phyloP scores from a whole-genome alignment of 2,329 filamentous ascomycete genomes.

The Pyrenophora teres region DNA sequence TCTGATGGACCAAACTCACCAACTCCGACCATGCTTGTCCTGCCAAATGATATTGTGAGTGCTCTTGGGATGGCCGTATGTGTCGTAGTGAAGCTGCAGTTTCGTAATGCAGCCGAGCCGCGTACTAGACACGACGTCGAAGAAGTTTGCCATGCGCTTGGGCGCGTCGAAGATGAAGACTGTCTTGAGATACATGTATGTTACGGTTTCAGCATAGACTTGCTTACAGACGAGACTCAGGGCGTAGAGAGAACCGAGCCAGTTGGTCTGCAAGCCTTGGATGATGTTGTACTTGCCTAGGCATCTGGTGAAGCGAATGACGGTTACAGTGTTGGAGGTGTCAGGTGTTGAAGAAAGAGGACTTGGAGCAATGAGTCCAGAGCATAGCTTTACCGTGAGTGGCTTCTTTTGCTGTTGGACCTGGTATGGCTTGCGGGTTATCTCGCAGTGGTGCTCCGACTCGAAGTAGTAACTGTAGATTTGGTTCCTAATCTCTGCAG shows the following conservation, averaged over 20 bases:
- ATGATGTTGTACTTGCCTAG: conserved; percentile 25
- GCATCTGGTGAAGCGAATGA: conserved; percentile 23
- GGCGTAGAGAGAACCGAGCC: conserved; percentile 35
- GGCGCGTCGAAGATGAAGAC: conserved; percentile 39
- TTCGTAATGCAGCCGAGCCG: conserved; percentile 31
- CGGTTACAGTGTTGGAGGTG: neutral
- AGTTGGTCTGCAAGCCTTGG: conserved; percentile 30
- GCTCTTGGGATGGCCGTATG: conserved; percentile 30
- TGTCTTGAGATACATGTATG: conserved; percentile 36
- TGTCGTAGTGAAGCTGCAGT: conserved; percentile 37
- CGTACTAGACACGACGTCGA: conserved; percentile 21
- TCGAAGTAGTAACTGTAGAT: conserved; percentile 52
- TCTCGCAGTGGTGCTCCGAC: conserved; percentile 33
- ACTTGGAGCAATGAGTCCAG: neutral
- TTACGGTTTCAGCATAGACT: conserved; percentile 30
- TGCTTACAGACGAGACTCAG: conserved; percentile 39
- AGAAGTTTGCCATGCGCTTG: conserved; percentile 32
- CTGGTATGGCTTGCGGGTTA: conserved; percentile 21
- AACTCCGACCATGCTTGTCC: conserved; percentile 30
- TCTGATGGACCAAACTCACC: conserved; percentile 11
- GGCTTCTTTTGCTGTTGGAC: conserved; percentile 8
- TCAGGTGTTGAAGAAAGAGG: neutral
- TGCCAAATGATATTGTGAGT: conserved; percentile 25
- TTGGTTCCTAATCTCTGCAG: conserved; percentile 55
- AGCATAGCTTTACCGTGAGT: conserved; percentile 22